Percentiles rank a stretch among this genome's conserved stretches.
Conservation (phyloP, 2,329 filamentous ascomycete genomes). For the Neofusicoccum sp. region DNA sequence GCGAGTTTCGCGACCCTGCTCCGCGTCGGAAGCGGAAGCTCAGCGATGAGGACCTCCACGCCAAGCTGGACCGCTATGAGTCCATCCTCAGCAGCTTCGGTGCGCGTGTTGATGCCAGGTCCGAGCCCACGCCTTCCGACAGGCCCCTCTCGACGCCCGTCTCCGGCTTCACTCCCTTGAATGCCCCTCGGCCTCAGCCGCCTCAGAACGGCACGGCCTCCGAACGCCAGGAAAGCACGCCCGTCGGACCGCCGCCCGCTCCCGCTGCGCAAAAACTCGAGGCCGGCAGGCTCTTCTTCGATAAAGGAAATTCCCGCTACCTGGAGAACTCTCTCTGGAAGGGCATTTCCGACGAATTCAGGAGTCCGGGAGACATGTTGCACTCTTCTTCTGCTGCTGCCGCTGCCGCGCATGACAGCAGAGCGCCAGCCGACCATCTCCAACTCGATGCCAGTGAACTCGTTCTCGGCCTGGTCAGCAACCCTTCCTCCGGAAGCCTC, state of each 20-base stretch:
- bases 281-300: constrained; percentile 30
- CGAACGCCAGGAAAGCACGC: neutral
- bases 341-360: constrained; percentile 34
- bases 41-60: constrained; percentile 29
- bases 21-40: constrained; percentile 33
- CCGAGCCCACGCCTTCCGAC: constrained; percentile 18
- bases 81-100: constrained; percentile 33
- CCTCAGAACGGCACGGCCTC: neutral
- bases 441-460: constrained; percentile 25
- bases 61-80: constrained; percentile 35
- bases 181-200: constrained; percentile 18
- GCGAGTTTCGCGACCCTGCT: constrained; percentile 37
- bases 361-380: constrained; percentile 32
- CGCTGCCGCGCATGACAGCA: constrained; percentile 26
- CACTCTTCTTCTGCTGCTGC: neutral
- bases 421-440: constrained; percentile 26
- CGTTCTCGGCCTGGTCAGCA: constrained; percentile 26
- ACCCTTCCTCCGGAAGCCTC: constrained; percentile 22
- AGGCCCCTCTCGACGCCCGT: constrained; percentile 4
- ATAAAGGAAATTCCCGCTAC: constrained; percentile 35
- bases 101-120: constrained; percentile 30
- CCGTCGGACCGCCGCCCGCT: neutral
- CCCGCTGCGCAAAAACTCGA: neutral
- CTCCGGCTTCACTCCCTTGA: constrained; percentile 18
- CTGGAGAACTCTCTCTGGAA: constrained; percentile 39